A percentile compares a stretch with the other conserved stretches of the same genome.
Evolutionary conservation across 2,329 filamentous ascomycete species (phyloP).

Genomic region (Epichloe hybrida): DNA sequence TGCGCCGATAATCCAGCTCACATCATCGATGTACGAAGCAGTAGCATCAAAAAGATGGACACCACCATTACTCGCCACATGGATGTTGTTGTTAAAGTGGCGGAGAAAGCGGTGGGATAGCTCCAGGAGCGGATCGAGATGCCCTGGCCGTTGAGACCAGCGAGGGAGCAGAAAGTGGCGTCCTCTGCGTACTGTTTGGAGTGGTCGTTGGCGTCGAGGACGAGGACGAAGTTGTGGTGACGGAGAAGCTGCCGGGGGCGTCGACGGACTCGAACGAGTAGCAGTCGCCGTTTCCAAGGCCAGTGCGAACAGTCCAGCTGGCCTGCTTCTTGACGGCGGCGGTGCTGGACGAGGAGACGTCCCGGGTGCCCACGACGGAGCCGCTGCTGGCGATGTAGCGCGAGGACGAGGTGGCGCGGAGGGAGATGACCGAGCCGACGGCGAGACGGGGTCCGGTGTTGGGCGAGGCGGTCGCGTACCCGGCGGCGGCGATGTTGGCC

Average conservation of each 20-base stretch:
- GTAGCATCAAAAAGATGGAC: background rate
- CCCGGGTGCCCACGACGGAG: conserved; percentile 38
- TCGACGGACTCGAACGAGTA: conserved; percentile 48
- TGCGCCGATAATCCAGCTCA: background rate
- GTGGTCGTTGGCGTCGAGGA: conserved; percentile 36
- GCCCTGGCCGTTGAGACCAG: conserved; percentile 36
- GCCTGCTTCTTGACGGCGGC: conserved; percentile 35
- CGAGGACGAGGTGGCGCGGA: conserved; percentile 38
- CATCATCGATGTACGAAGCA: background rate
- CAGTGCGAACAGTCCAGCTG: conserved; percentile 39
- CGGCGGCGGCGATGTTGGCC: conserved; percentile 37
- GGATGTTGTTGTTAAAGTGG: conserved; percentile 26
- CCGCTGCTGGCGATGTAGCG: conserved; percentile 42
- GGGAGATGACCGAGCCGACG: conserved; percentile 35
- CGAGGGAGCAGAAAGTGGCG: conserved; percentile 47
- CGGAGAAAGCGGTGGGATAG: conserved; percentile 47
- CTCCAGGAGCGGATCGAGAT: conserved; percentile 42
- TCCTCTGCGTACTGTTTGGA: conserved; percentile 45
- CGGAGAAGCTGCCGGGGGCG: conserved; percentile 44
- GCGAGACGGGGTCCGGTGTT: conserved; percentile 33
- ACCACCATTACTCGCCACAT: background rate
- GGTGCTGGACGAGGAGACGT: conserved; percentile 36
- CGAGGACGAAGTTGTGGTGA: conserved; percentile 39
- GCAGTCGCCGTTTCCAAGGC: conserved; percentile 43
- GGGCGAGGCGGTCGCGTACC: conserved; percentile 19